These are phyloP conservation scores for Wallacemonas sp. DNA, from an alignment of 208 protist genomes.

Conservation along the genomic window DNA sequence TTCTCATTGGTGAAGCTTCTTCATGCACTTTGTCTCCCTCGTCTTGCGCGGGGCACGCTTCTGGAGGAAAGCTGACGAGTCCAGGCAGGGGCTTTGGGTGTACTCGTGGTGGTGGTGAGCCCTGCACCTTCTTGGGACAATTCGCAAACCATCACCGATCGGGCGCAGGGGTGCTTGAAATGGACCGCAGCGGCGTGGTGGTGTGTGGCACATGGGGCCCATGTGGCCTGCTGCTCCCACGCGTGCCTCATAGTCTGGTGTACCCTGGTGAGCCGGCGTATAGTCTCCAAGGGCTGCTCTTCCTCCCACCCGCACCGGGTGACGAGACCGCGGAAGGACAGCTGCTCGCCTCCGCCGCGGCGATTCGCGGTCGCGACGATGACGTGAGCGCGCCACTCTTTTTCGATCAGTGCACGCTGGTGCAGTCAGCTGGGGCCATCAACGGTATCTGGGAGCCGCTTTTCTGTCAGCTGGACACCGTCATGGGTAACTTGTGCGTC, in stretches of 20 bases:
- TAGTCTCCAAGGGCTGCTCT: conserved; percentile 33
- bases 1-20: conserved; percentile 25
- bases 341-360: not conserved
- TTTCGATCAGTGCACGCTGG: conserved; percentile 49
- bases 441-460: conserved; percentile 76
- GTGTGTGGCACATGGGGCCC: conserved; percentile 51
- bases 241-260: conserved; percentile 20
- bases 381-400: conserved; percentile 9
- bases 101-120: not conserved
- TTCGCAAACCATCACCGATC: conserved; percentile 33
- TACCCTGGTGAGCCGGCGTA: conserved; percentile 27
- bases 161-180: conserved; percentile 42
- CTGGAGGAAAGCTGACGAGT: no score
- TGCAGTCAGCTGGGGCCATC: conserved; percentile 30
- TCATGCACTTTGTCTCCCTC: no score
- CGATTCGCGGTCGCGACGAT: conserved; percentile 1
- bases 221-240: not conserved
- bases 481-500: not conserved
- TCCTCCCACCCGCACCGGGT: conserved; percentile 26
- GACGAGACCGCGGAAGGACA: conserved; percentile 3
- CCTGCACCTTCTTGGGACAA: conserved; percentile 44
- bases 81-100: no score
- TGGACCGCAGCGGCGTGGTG: conserved; percentile 43
- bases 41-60: no score
- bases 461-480: conserved; percentile 46